phyloP scores from a whole-genome alignment of 805 yeast genomes.

The Saccharomycopsis fermentans region DNA sequence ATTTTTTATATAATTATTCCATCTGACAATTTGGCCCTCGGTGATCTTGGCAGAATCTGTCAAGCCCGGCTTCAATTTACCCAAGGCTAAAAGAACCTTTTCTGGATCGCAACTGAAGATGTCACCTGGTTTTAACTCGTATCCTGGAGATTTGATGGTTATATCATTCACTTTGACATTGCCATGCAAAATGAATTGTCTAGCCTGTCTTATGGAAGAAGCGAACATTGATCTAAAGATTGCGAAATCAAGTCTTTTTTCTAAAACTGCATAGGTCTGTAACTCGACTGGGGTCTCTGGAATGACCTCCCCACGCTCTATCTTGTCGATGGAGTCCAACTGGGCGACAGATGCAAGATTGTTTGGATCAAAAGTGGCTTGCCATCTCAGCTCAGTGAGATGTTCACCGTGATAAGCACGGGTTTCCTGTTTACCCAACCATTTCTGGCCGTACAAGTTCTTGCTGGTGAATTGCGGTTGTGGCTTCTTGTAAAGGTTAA shows the following conservation, averaged over 20 bases:
- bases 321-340: conserved; percentile 64
- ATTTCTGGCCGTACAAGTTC: conserved; percentile 85
- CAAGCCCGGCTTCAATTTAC: conserved; percentile 71
- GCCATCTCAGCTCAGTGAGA: conserved; percentile 76
- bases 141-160: conserved; percentile 68
- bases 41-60: conserved; percentile 60
- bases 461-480: conserved; percentile 42
- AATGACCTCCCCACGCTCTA: conserved; percentile 34
- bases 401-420: conserved; percentile 95
- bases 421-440: conserved; percentile 84
- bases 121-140: conserved; percentile 73
- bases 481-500: conserved; percentile 73
- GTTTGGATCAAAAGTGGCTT: conserved; percentile 51
- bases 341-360: conserved; percentile 81
- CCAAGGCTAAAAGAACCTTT: conserved; percentile 75
- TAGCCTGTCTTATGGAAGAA: conserved; percentile 85
- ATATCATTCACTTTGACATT: conserved; percentile 81
- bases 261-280: conserved; percentile 83
- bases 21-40: conserved; percentile 57
- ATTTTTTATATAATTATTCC: conserved; percentile 61
- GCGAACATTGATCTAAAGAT: conserved; percentile 90
- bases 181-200: conserved; percentile 75
- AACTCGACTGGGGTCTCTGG: conserved; percentile 70
- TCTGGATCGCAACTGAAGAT: conserved; percentile 78
- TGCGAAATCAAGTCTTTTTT: conserved; percentile 83